phyloP scores from a whole-genome alignment of 495 filamentous ascomycete genomes.

The Xylaria telfairii region DNA sequence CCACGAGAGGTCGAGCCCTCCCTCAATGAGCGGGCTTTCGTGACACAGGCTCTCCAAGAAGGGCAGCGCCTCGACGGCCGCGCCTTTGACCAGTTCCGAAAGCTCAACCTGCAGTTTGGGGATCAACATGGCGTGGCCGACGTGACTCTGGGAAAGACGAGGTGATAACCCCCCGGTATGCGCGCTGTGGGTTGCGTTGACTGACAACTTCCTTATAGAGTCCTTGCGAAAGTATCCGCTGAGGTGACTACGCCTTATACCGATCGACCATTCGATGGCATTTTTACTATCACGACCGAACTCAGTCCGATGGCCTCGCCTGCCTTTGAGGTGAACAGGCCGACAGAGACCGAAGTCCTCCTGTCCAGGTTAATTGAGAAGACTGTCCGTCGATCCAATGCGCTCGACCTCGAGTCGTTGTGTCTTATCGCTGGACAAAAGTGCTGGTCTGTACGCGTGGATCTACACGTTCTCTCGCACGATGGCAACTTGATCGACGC shows the following conservation, averaged over 20 bases:
- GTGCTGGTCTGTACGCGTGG: constrained; percentile 87
- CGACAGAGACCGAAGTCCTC: constrained; percentile 79
- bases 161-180: constrained; percentile 54
- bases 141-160: constrained; percentile 88
- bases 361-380: constrained; percentile 90
- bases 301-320: constrained; percentile 92
- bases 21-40: constrained; percentile 77
- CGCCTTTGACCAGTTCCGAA: constrained; percentile 75
- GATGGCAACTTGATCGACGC: constrained; percentile 89
- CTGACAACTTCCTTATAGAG: constrained; percentile 54
- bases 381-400: constrained; percentile 86
- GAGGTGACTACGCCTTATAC: constrained; percentile 82
- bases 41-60: constrained; percentile 75
- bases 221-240: constrained; percentile 84
- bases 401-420: constrained; percentile 92
- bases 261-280: constrained; percentile 91
- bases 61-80: constrained; percentile 84
- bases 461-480: constrained; percentile 86
- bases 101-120: constrained; percentile 79
- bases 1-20: constrained; percentile 87
- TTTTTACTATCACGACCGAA: constrained; percentile 90
- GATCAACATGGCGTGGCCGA: constrained; percentile 92
- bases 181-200: neutral
- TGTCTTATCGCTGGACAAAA: constrained; percentile 90
- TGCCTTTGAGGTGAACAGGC: constrained; percentile 84